Base-by-base conservation (phyloP, 2,329 filamentous ascomycete genomes). In the Dryadomyces quercivorus region DNA sequence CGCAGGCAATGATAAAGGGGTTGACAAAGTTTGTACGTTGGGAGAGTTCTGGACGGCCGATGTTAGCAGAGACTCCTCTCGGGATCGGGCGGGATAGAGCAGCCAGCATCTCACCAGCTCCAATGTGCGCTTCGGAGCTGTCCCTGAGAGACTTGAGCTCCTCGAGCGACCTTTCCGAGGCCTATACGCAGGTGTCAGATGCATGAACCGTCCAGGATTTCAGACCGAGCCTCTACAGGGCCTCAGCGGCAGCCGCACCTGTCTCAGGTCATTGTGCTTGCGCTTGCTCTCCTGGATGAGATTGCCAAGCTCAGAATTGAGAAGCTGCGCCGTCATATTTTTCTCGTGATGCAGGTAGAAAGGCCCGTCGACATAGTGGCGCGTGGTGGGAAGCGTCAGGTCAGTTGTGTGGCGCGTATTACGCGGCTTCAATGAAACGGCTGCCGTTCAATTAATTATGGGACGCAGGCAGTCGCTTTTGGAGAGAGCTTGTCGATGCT, bases 281-380 rank as follows among this genome's bases (percentile, higher is more conserved):
- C 92, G 82, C 72, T 95, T 97, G 67, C 91, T 93, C 74, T 98
- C 93, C 70, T 94, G 88, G 63, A 95, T 85, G 67, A 96, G 81
- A 72, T 88, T 94, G 65, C 85, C 81, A 68, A 96, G 81, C 78
- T 96, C 91, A 56, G 87, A 84, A 65, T 85, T 83, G 64, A 96
- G 79, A 65, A 95, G 84, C 78, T 94, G 88, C 64, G 89, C 85
- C 69, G 90, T 94, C 90, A 95, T 95, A 64, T 73, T 84, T 68
- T 59, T 46, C 53, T 31, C 42, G 50, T 44, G 18, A 26, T 15
- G 56, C 10, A 40, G 36, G 58, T 3, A 10, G 12, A 7, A 45
- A 46, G 44, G 42, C 42, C 52, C 46, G 10, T 58, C 58, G 53
- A 59, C 56, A 60, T 60, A 54, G 21, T 56, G 50, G 56, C 51